A percentile compares a stretch with the other conserved stretches of the same genome.
Evolutionary conservation across 2,329 filamentous ascomycete genomes (phyloP).

Genomic region (Xylariaceae sp.): DNA sequence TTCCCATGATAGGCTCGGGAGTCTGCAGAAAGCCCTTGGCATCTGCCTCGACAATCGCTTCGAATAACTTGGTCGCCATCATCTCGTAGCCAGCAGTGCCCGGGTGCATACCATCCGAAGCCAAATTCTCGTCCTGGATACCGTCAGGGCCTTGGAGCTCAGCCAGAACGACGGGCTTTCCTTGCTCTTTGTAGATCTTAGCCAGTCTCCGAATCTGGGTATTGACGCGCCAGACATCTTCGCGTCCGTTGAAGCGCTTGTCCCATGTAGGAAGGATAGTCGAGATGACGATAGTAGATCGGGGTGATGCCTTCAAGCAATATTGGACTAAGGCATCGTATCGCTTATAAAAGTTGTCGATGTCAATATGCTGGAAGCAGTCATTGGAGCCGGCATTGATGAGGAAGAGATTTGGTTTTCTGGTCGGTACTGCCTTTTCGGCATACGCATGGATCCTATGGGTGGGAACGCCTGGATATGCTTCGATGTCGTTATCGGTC

Average conservation of each 20-base stretch:
- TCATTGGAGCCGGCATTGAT: slow-evolving; percentile 46
- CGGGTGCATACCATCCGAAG: slow-evolving; percentile 41
- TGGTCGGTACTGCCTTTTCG: slow-evolving; percentile 35
- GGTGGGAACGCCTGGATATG: slow-evolving; percentile 41
- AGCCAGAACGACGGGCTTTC: slow-evolving; percentile 41
- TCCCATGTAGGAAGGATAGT: slow-evolving; percentile 43
- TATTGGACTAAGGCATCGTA: slow-evolving; percentile 41
- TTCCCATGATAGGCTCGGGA: slow-evolving; percentile 37
- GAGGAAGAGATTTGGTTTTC: slow-evolving; percentile 43
- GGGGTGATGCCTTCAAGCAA: slow-evolving; percentile 40
- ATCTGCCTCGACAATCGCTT: slow-evolving; percentile 42
- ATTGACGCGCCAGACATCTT: slow-evolving; percentile 41
- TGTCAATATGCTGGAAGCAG: slow-evolving; percentile 42
- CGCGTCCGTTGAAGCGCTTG: slow-evolving; percentile 41
- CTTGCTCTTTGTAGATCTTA: slow-evolving; percentile 38
- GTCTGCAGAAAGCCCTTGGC: slow-evolving; percentile 40
- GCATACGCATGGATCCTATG: slow-evolving; percentile 40
- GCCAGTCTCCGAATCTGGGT: slow-evolving; percentile 41
- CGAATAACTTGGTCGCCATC: slow-evolving; percentile 43
- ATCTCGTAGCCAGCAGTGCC: slow-evolving; percentile 42
- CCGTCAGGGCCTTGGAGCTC: slow-evolving; percentile 43
- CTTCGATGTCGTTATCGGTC: slow-evolving; percentile 44
- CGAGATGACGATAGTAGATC: slow-evolving; percentile 40
- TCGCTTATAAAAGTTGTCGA: slow-evolving; percentile 42
- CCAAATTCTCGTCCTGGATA: slow-evolving; percentile 39